Base-by-base conservation (phyloP, 345 rosid genomes). In the Gossypium raimondii region DNA sequence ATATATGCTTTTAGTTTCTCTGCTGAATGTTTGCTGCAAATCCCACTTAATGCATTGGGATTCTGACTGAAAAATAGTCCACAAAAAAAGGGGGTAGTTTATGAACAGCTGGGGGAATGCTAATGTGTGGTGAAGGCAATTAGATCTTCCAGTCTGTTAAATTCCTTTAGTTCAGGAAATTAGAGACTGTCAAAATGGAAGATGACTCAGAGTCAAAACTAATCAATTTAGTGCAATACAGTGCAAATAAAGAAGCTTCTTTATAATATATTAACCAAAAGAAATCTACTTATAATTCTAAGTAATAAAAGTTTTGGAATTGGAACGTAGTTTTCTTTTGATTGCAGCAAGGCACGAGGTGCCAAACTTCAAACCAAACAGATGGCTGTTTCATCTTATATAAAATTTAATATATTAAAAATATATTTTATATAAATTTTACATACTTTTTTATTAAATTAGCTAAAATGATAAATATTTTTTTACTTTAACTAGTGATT, bases 1-100 rank as follows among this genome's bases (percentile, higher is more conserved):
- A 65, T 41, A 10, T 72, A 76, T 66, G 81, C 76, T 56, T 70
- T 34, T 34, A 63, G 52, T 55, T 38, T 73, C 73, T 78, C 77
- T 53, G 58, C 61, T 73, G 79, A 74, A 82, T 73, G 78, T 73
- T 73, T 71, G 72, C 24, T 58, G 57, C 58, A 78, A 74, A 61
- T 72, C 81, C 13, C 65, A 68, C 72, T 75, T 69, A 55, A 72
- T 8, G 48, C 70, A 10, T 38, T 70, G 73, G 74, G 58, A 74
- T 77, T 50, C 59, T 77, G 51, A 58, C 22, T 47, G 67, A 22
- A 44, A 52, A 77, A 56, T 18, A 45, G 10, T 45, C 24, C 11
- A 56, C 27, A 20, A 45, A 59, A 14, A 58, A 58, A 11, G 76
- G 14, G 68, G 59, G 3, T 43, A 71, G 41, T 72, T 77, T 75